Percentiles rank a stretch among this genome's conserved stretches.
Conservation (phyloP, 1,284 basidiomycete species). For the Psilocybe mexicana region DNA sequence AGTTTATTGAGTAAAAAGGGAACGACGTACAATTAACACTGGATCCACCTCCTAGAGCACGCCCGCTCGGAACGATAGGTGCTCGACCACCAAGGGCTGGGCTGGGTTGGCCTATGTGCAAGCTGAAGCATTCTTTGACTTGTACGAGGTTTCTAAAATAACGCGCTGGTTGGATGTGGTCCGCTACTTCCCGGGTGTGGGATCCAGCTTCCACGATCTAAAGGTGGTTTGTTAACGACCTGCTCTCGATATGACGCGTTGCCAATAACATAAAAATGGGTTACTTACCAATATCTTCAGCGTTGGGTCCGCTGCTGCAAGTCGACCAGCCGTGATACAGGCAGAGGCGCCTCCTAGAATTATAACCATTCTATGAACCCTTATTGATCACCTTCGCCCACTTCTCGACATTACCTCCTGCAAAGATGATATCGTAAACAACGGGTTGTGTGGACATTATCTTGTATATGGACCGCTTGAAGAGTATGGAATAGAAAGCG, state of each 20-base stretch:
- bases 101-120: slow-evolving; percentile 42
- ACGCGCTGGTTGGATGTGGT: slow-evolving; percentile 51
- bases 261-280: background rate
- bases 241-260: too few species aligned
- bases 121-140: slow-evolving; percentile 42
- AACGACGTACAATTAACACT: slow-evolving; percentile 52
- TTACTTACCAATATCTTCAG: slow-evolving; percentile 40
- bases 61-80: slow-evolving; percentile 41
- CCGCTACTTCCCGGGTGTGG: slow-evolving; percentile 39
- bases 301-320: slow-evolving; percentile 43
- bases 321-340: slow-evolving; percentile 46
- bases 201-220: slow-evolving; percentile 46
- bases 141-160: slow-evolving; percentile 42
- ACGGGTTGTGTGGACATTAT: background rate
- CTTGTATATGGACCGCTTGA: background rate
- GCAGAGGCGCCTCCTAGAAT: slow-evolving; percentile 45
- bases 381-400: background rate
- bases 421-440: slow-evolving; percentile 47
- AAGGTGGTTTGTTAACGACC: background rate
- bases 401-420: slow-evolving; percentile 37
- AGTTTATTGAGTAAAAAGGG: background rate
- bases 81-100: slow-evolving; percentile 46
- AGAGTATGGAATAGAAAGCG: too few species aligned
- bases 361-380: background rate
- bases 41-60: slow-evolving; percentile 60